phyloP scores from a whole-genome alignment of 1,284 basidiomycete species.

The Rhodotorula sp. region DNA sequence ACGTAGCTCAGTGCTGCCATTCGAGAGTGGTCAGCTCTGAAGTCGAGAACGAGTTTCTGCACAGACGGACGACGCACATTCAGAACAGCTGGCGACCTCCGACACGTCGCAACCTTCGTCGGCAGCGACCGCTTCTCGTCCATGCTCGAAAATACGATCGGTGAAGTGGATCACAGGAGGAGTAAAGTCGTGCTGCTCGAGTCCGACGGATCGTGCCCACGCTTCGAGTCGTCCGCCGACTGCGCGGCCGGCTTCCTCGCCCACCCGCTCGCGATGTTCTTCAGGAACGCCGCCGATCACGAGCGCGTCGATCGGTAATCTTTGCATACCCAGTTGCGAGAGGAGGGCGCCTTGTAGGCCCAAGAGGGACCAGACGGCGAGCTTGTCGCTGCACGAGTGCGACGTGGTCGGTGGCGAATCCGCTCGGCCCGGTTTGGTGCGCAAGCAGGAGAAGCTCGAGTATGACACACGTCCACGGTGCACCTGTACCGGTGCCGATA shows the following conservation, averaged over 20 bases:
- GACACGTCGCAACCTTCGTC: slow-evolving; percentile 19
- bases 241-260: slow-evolving; percentile 57
- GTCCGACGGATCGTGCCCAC: slow-evolving; percentile 13
- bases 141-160: slow-evolving; percentile 59
- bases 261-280: slow-evolving; percentile 7
- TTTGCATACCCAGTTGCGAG: slow-evolving; percentile 56
- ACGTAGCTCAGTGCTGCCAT: slow-evolving; percentile 15
- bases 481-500: slow-evolving; percentile 43
- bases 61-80: slow-evolving; percentile 17
- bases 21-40: not conserved
- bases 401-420: slow-evolving; percentile 75
- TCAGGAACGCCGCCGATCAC: slow-evolving; percentile 60
- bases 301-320: slow-evolving; percentile 64
- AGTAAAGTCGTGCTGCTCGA: not conserved
- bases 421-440: slow-evolving; percentile 79
- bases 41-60: not conserved
- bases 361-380: slow-evolving; percentile 73
- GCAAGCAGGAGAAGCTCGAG: slow-evolving; percentile 65
- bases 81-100: slow-evolving; percentile 39
- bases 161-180: slow-evolving; percentile 61
- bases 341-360: slow-evolving; percentile 81
- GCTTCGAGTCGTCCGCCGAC: slow-evolving; percentile 47
- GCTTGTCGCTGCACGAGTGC: slow-evolving; percentile 89
- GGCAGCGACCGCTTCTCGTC: slow-evolving; percentile 49
- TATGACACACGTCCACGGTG: slow-evolving; percentile 78